Evolutionary conservation across 1,284 basidiomycete species (phyloP), one percentile per base, ranked within the genome.

Genomic region (Ganoderma sinense): DNA sequence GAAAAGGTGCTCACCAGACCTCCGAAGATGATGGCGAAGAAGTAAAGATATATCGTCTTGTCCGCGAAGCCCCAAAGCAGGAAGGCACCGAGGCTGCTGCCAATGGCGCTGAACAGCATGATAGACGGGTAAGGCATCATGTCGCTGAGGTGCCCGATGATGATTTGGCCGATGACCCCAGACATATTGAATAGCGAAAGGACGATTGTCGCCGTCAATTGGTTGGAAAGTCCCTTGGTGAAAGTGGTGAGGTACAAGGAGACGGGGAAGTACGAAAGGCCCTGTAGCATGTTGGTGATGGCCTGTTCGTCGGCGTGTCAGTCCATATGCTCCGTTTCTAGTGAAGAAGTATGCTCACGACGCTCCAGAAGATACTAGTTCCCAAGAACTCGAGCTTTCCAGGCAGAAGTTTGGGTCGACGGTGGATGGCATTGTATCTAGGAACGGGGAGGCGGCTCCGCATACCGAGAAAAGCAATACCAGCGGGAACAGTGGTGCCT

Each of bases 11-110:
- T 56, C 41, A 76, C 77, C 64, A 78, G 62, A 39, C 72, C 67
- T 78, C 77, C 77, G 66, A 77, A 78, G 29, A 78, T 73, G 48
- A 77, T 67, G 5, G 75, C 75, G 63, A 77, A 78, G 48, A 69
- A 67, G 65, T 78, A 77, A 8, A 78, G 73, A 39, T 71, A 72
- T 29, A 69, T 69, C 8, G 76, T 62, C 1, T 74, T 69, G 67
- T 69, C 67, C 4, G 77, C 74, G 66, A 77, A 77, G 48, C 77
- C 77, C 77, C 77, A 78, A 0, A 78, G 71, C 40, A 77, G 61
- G 71, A 78, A 77, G 1, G 77, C 76, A 3, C 74, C 71, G 7
- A 78, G 64, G 8, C 70, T 73, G 66, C 76, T 78, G 23, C 75
- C 71, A 2, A 77, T 48, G 0, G 73, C 73, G 62, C 74, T 75